Evolutionary conservation across 257 asterid genomes (phyloP).

Genomic region (Plantago elongata): DNA sequence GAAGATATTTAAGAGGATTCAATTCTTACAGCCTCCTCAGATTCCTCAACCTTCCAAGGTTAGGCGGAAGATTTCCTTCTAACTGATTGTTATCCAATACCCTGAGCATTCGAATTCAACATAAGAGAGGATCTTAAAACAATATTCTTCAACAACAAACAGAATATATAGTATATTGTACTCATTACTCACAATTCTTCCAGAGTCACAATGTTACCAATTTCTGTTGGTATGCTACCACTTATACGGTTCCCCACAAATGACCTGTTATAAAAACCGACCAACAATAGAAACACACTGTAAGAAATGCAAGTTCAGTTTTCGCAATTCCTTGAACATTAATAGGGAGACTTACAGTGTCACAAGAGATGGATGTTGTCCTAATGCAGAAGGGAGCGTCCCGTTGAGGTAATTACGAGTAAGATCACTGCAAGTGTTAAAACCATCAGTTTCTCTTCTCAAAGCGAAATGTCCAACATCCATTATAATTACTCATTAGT

Average conservation of each 20-base stretch:
- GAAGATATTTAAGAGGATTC: too few relatives aligned
- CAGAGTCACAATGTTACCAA: slow-evolving; percentile 64
- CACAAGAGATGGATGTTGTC: slow-evolving; percentile 39
- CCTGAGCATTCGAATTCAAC: slow-evolving; percentile 31
- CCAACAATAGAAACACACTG: background rate
- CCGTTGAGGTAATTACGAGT: slow-evolving; percentile 71
- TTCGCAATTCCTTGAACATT: background rate
- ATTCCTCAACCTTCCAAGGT: slow-evolving; percentile 59
- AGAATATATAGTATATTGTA: background rate
- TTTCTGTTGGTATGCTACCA: slow-evolving; percentile 67
- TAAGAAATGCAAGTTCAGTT: background rate
- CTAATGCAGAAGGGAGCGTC: slow-evolving; percentile 54
- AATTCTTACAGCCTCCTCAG: slow-evolving; percentile 63
- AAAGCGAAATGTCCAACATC: background rate
- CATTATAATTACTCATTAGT: background rate
- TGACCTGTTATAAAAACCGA: slow-evolving; percentile 37
- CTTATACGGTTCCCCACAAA: slow-evolving; percentile 72
- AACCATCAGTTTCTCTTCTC: background rate
- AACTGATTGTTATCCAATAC: slow-evolving; percentile 74
- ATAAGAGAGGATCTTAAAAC: slow-evolving; percentile 9
- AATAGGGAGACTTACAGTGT: slow-evolving; percentile 45
- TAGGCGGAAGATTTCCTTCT: slow-evolving; percentile 67
- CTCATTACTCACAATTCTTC: slow-evolving; percentile 57
- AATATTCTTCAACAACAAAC: slow-evolving; percentile 4
- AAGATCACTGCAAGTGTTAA: slow-evolving; percentile 51